Evolutionary conservation across 1,284 basidiomycete species (phyloP), one percentile per base, ranked within the genome.

Genomic region (Rhodotorula sp.): DNA sequence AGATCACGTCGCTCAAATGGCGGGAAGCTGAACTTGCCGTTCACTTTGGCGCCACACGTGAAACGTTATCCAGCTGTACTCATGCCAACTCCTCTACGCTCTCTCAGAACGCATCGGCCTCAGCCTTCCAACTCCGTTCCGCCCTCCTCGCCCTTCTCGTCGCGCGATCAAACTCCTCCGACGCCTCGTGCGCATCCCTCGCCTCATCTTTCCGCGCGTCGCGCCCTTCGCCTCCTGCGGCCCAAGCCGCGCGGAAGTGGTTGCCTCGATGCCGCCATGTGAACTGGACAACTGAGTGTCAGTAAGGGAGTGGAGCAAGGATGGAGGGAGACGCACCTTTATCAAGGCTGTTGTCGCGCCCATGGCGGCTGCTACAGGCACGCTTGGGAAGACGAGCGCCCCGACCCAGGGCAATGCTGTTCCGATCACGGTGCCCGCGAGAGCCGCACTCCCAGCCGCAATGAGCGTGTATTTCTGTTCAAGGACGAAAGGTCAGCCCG

Each of bases 221-320:
- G 6, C 67, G 20, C 0, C 64, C 62, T 49, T 74, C 62, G 4
- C 69, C 70, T 10, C 51, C 58, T 0, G 49, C 64, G 22, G 62
- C 48, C 72, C 72, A 74, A 0, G 59, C 72, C 39, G 65, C 47
- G 4, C 70, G 61, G 49, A 74, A 74, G 11, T 63, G 72, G 32
- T 74, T 67, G 5, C 72, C 72, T 13, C 70, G 70, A 46, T 74
- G 72, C 24, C 59, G 47, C 72, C 72, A 74, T 6, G 64, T 66
- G 46, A 67, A 74, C 72, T 73, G 58, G 9, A 20, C 4, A 5
- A 0, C 11, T 3, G 13, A 9, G n/a, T 8, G 17, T 13, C 13
- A 47, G 52, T 8, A 20, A 29, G 53, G 24, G 36, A 48, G 24
- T 11, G 10, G 5, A 6, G 32, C 13, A 36, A 34, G 24, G 27